Evolutionary conservation across 1,284 basidiomycete species (phyloP).

Genomic region (Erythrobasidium hasegawianum): DNA sequence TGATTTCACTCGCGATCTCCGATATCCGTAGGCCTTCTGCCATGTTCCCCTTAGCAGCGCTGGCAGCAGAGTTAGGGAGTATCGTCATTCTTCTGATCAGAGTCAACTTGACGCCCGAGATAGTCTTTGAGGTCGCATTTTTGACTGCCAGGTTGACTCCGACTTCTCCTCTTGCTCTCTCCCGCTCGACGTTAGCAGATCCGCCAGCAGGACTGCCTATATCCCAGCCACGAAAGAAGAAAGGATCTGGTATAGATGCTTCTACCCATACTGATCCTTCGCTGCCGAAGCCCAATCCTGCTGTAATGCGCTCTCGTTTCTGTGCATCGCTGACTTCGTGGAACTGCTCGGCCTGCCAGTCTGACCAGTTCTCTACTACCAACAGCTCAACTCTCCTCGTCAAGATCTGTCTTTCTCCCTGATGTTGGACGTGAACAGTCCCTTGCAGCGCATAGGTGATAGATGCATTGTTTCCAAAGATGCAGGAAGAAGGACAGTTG

Average conservation of each 20-base stretch:
- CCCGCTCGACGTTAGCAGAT: neutral
- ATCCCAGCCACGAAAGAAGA: slow-evolving; percentile 21
- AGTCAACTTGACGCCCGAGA: slow-evolving; percentile 40
- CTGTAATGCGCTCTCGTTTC: slow-evolving; percentile 10
- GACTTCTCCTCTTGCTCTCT: slow-evolving; percentile 17
- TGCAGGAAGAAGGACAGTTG: slow-evolving; percentile 41
- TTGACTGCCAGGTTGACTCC: slow-evolving; percentile 23
- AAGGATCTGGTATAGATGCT: slow-evolving; percentile 14
- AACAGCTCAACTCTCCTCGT: slow-evolving; percentile 16
- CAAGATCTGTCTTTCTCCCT: slow-evolving; percentile 22
- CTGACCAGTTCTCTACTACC: slow-evolving; percentile 30
- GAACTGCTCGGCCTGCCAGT: slow-evolving; percentile 27
- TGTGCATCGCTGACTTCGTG: slow-evolving; percentile 17
- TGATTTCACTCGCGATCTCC: slow-evolving; percentile 34
- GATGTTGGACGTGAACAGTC: slow-evolving; percentile 23
- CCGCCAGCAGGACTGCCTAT: neutral
- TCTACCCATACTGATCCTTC: slow-evolving; percentile 24
- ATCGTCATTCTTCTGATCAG: slow-evolving; percentile 42
- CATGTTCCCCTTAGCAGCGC: neutral
- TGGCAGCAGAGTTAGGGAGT: slow-evolving; percentile 21
- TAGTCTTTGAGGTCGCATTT: slow-evolving; percentile 26
- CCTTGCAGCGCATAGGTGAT: slow-evolving; percentile 43
- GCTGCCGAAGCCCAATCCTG: slow-evolving; percentile 3
- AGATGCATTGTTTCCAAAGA: slow-evolving; percentile 42
- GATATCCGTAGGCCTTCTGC: slow-evolving; percentile 37